Conservation (phyloP, 2,329 filamentous ascomycete genomes). For the Paracoccidioides lutzii region DNA sequence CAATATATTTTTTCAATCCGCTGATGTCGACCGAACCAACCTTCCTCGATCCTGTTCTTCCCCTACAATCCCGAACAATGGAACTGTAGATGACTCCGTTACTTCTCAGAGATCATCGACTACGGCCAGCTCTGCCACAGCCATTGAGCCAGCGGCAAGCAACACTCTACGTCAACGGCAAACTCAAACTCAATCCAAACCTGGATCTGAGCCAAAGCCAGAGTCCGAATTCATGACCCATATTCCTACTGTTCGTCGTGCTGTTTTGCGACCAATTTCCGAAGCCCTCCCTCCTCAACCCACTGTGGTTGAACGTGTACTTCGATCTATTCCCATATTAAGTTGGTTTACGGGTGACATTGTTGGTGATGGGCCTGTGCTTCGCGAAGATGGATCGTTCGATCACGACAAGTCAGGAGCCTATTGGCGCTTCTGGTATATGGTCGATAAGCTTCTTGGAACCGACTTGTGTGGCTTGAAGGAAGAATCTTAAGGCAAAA, state of each 20-base stretch:
- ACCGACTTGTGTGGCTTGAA: slow-evolving; percentile 50
- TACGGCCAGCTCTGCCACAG: slow-evolving; percentile 33
- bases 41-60: slow-evolving; percentile 29
- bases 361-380: slow-evolving; percentile 34
- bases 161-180: slow-evolving; percentile 20
- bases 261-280: slow-evolving; percentile 53
- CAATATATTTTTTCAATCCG: slow-evolving; percentile 21
- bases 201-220: slow-evolving; percentile 13
- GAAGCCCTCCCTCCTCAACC: slow-evolving; percentile 59
- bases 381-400: slow-evolving; percentile 39
- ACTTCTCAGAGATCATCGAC: slow-evolving; percentile 25
- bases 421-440: slow-evolving; percentile 50
- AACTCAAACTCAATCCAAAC: slow-evolving; percentile 9
- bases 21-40: slow-evolving; percentile 23
- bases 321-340: slow-evolving; percentile 55
- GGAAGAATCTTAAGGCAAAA: slow-evolving; percentile 30
- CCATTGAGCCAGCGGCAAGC: slow-evolving; percentile 16
- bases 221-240: slow-evolving; percentile 39
- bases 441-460: slow-evolving; percentile 43
- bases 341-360: slow-evolving; percentile 54
- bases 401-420: slow-evolving; percentile 54
- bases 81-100: background rate
- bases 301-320: slow-evolving; percentile 49
- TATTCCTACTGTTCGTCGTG: slow-evolving; percentile 54
- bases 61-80: slow-evolving; percentile 23